Conservation (phyloP, 768 basidiomycete genomes). For the Tylopilus sp. region DNA sequence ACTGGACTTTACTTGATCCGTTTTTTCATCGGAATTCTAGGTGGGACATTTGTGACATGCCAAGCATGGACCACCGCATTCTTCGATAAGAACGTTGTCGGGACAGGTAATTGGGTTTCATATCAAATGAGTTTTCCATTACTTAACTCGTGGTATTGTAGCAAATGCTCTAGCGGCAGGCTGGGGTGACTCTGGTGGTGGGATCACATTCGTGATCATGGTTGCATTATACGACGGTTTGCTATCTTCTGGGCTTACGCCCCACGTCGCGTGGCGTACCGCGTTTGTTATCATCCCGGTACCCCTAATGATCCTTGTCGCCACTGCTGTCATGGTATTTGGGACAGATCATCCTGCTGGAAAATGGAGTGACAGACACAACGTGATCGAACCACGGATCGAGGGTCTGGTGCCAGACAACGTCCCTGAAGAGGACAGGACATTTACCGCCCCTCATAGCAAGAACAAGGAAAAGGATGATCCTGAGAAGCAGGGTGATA, state of each 20-base stretch:
- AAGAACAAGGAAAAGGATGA: not conserved
- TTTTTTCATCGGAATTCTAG: constrained; percentile 60
- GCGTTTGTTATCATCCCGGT: constrained; percentile 43
- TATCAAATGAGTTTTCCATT: not conserved
- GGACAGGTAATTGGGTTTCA: constrained; percentile 23
- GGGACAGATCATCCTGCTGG: constrained; percentile 8
- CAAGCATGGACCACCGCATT: constrained; percentile 60
- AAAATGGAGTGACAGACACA: not conserved
- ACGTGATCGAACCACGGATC: not conserved
- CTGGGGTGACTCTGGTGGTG: not conserved
- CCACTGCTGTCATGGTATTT: constrained; percentile 14
- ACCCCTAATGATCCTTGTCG: constrained; percentile 45
- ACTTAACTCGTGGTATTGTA: not conserved
- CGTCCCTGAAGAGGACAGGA: constrained; percentile 13
- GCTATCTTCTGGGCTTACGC: constrained; percentile 33
- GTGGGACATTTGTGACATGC: constrained; percentile 59
- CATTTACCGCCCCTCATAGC: constrained; percentile 1
- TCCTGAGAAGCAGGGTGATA: constrained; percentile 26
- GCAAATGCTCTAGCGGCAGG: constrained; percentile 2
- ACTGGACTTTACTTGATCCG: constrained; percentile 42
- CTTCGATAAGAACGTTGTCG: constrained; percentile 50
- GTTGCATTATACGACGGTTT: constrained; percentile 38
- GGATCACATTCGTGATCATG: constrained; percentile 5
- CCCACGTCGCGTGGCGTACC: constrained; percentile 37
- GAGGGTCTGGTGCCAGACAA: not conserved